Evolutionary conservation across 805 yeast species (phyloP).

Genomic region (Ogataea zsoltii): DNA sequence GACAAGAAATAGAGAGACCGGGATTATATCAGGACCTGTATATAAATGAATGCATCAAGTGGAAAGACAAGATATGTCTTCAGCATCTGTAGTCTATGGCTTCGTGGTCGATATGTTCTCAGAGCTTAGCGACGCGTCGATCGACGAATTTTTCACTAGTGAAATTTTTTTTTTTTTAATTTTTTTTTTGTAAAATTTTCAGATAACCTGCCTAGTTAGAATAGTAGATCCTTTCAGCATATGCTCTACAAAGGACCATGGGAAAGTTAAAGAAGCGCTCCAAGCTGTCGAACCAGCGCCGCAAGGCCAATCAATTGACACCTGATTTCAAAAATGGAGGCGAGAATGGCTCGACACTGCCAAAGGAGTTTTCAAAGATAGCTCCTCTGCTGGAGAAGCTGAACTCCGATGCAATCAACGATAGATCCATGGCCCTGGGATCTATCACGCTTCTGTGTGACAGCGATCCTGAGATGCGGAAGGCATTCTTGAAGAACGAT

Average conservation of each 20-base stretch:
- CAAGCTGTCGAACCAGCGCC: slow-evolving; percentile 42
- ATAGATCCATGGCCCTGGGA: slow-evolving; percentile 73
- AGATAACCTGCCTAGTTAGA: neutral
- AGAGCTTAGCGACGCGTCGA: neutral
- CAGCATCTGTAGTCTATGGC: too few relatives aligned
- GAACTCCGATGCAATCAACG: slow-evolving; percentile 63
- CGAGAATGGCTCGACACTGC: slow-evolving; percentile 1
- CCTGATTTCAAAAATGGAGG: neutral
- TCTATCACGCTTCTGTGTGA: slow-evolving; percentile 73
- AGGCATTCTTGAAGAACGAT: slow-evolving; percentile 66
- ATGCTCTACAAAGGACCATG: too few relatives aligned
- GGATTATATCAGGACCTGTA: neutral
- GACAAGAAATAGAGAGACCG: neutral
- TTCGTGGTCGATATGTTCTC: neutral
- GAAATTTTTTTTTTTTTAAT: neutral
- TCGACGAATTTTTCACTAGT: slow-evolving; percentile 2
- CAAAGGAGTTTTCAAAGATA: slow-evolving; percentile 46
- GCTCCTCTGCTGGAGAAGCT: slow-evolving; percentile 69
- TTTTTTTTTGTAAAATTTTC: slow-evolving; percentile 10
- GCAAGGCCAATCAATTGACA: slow-evolving; percentile 11
- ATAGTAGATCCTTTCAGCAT: too few relatives aligned
- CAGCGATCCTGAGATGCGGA: slow-evolving; percentile 58
- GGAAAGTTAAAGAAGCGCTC: slow-evolving; percentile 75
- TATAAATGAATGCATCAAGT: neutral
- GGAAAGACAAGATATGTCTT: neutral